A percentile compares a stretch with the other conserved stretches of the same genome.
Conservation (phyloP, 1,284 basidiomycete species). For the Apiotrichum brassicae region DNA sequence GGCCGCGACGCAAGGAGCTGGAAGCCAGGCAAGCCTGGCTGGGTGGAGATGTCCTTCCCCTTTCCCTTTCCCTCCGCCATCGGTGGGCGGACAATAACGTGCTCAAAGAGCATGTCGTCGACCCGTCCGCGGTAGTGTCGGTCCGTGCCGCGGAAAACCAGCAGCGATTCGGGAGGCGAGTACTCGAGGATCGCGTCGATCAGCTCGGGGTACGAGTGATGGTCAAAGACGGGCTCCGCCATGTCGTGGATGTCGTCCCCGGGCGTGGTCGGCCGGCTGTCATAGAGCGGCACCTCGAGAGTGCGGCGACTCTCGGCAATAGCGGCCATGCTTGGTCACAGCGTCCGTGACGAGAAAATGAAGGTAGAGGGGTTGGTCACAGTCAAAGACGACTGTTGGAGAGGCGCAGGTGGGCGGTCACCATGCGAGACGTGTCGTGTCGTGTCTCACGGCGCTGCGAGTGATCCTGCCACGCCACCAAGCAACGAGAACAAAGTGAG, state of each 20-base stretch:
- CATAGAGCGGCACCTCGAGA: not conserved
- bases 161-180: not conserved
- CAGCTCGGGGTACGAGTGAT: not conserved
- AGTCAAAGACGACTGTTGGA: too few relatives aligned
- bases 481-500: too few relatives aligned
- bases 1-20: not conserved
- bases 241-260: slow-evolving; percentile 2
- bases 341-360: too few relatives aligned
- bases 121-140: not conserved
- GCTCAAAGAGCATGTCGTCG: slow-evolving; percentile 3
- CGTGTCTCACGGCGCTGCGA: too few relatives aligned
- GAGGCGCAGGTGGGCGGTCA: too few relatives aligned
- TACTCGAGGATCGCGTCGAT: not conserved
- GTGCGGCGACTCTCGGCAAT: not conserved
- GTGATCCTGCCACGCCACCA: too few relatives aligned
- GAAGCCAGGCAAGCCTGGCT: not conserved
- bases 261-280: too few relatives aligned
- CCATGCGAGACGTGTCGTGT: too few relatives aligned
- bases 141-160: slow-evolving; percentile 1
- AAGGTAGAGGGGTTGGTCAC: too few relatives aligned
- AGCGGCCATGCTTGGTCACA: too few relatives aligned
- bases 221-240: slow-evolving; percentile 1
- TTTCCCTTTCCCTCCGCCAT: not conserved
- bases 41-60: not conserved
- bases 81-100: not conserved